A percentile compares a stretch with the other conserved stretches of the same genome.
Evolutionary conservation across 2,329 filamentous ascomycete genomes (phyloP).

Genomic region (Phialophora macrospora): DNA sequence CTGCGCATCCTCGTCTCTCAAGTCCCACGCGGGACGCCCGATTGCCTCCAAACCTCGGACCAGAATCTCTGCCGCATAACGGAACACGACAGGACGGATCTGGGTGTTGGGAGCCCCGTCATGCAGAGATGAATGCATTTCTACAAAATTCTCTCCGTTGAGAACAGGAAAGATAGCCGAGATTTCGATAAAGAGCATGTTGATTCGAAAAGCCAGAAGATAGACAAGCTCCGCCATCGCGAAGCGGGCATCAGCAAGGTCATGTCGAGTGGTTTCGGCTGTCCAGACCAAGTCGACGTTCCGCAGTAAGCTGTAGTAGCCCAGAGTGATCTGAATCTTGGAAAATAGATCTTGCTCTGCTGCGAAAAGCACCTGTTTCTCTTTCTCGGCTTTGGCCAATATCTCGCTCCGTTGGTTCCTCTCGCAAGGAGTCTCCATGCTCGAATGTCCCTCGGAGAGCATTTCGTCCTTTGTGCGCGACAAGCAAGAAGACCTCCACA

Average conservation of each 20-base stretch:
- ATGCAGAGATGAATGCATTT: not conserved
- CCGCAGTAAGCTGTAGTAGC: constrained; percentile 3
- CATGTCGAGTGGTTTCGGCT: not conserved
- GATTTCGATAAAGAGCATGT: not conserved
- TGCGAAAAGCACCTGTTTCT: not conserved
- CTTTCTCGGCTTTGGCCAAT: not conserved
- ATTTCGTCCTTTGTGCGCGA: not conserved
- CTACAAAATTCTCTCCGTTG: not conserved
- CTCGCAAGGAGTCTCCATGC: not conserved
- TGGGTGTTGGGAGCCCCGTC: not conserved
- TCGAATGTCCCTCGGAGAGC: not conserved
- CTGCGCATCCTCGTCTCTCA: not conserved
- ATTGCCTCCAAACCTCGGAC: not conserved
- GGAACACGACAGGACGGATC: not conserved
- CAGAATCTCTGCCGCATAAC: not conserved
- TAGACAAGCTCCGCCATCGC: not conserved
- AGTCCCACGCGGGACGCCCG: not conserved
- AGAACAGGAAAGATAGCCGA: not conserved
- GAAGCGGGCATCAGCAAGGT: not conserved
- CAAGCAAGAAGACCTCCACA: not conserved
- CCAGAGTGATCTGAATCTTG: not conserved
- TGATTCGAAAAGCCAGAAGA: constrained; percentile 1
- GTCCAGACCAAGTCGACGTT: constrained; percentile 4
- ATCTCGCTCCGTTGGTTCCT: not conserved
- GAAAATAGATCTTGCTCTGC: not conserved